These are phyloP conservation scores for Bipolaris cookei DNA, from an alignment of 2,329 filamentous ascomycete genomes.

Conservation along the genomic window DNA sequence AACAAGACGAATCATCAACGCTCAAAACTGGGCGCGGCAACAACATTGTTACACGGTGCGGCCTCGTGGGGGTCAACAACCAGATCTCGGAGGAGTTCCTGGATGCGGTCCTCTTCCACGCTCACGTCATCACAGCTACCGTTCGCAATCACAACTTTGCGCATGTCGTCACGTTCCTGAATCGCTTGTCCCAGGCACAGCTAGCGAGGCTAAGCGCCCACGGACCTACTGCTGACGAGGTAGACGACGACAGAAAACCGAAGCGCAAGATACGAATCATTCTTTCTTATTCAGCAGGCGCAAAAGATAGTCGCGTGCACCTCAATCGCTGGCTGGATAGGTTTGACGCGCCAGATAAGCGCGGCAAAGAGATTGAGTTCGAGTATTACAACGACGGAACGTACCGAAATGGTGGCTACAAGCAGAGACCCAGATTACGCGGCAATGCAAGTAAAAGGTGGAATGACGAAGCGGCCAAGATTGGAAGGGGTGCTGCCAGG, in stretches of 20 bases:
- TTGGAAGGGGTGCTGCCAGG: not conserved
- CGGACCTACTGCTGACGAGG: not conserved
- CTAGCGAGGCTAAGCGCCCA: slow-evolving; percentile 1
- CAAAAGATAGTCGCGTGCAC: slow-evolving; percentile 13
- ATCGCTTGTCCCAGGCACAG: slow-evolving; percentile 21
- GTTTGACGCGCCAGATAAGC: slow-evolving; percentile 13
- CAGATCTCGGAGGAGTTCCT: slow-evolving; percentile 23
- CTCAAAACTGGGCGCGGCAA: slow-evolving; percentile 7
- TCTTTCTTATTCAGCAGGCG: slow-evolving; percentile 10
- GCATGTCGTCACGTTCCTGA: slow-evolving; percentile 25
- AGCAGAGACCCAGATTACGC: slow-evolving; percentile 4
- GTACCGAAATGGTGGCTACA: slow-evolving; percentile 6
- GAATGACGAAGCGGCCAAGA: slow-evolving; percentile 3
- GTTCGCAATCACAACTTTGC: slow-evolving; percentile 28
- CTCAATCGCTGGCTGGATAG: slow-evolving; percentile 20
- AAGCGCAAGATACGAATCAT: slow-evolving; percentile 13
- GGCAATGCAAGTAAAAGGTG: slow-evolving; percentile 2
- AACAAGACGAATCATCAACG: not conserved
- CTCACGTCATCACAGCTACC: slow-evolving; percentile 17
- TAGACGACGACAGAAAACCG: not conserved
- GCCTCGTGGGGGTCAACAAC: slow-evolving; percentile 17
- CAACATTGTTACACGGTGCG: slow-evolving; percentile 18
- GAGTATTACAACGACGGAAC: slow-evolving; percentile 9
- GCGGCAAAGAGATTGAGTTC: slow-evolving; percentile 15
- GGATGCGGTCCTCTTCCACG: slow-evolving; percentile 22